Base-by-base conservation (phyloP, 352 stramenopile genomes). In the Globisporangium apiculatum region DNA sequence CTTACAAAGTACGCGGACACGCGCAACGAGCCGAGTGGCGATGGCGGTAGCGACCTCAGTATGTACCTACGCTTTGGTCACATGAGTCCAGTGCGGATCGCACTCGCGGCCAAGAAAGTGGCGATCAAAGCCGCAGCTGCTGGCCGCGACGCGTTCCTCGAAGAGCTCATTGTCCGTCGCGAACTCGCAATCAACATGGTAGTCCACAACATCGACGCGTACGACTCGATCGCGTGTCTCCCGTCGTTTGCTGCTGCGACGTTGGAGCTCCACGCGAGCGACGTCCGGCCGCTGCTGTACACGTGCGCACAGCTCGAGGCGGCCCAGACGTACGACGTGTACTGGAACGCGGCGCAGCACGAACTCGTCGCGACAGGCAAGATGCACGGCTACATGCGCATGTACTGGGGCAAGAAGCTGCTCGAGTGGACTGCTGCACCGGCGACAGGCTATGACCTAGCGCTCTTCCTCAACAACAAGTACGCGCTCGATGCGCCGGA, bases 391-490 rank as follows among this genome's bases (percentile, higher is more conserved):
- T 96, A 91, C 68, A 91, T 95, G 83, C 88, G 96, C 53, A 99
- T 99, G 97, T 99, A 99, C 75, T 99, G 97, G 97, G 97, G 89
- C 45, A 98, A 98, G 75, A 99, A 99, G 71, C 96, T 99, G 53
- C 75, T 99, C 14, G 97, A 99, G 69, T 99, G 97, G 97, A 98
- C 97, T 1, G 53, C 71, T 18, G 85, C 83, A 9, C 96, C 96
- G 0, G 68, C 86, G 42, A 78, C 97, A 62, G 97, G 95, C 6
- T 91, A 99, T 31, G 61, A 80, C n/a, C 94, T 79, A 5, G 95
- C 91, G 11, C 81, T 98, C 40, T 94, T 96, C 35, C 88, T 99
- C 37, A 99, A 99, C 81, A 98, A 99, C 76, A 97, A 97, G 74
- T 99, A 99, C 71, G 87, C 89, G 0, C 81, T 99, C 38, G 97